A percentile compares a stretch with the other conserved stretches of the same genome.
Conservation (phyloP, 345 rosid genomes). For the Lenwebbia sp. region DNA sequence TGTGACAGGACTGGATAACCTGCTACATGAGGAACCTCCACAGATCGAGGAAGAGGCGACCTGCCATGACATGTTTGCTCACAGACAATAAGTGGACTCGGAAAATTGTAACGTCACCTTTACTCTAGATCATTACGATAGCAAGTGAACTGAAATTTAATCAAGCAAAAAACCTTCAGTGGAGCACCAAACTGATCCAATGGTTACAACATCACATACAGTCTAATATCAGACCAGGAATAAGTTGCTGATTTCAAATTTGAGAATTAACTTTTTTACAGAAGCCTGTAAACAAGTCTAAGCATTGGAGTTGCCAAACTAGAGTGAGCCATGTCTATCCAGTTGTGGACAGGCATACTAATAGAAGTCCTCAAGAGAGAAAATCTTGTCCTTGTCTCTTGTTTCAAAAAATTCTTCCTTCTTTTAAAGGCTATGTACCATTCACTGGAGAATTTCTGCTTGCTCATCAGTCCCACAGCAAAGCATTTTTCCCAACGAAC, state of each 20-base stretch:
- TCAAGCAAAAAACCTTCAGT: neutral
- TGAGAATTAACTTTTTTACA: neutral
- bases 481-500: neutral
- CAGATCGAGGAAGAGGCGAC: slow-evolving; percentile 49
- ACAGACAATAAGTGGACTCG: neutral
- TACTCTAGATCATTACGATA: accelerated
- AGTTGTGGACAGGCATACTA: neutral
- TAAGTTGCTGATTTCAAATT: neutral
- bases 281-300: neutral
- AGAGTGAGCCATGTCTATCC: neutral
- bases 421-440: neutral
- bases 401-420: neutral
- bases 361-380: neutral
- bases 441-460: neutral
- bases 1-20: slow-evolving; percentile 63
- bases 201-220: neutral
- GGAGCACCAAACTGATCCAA: neutral
- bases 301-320: neutral
- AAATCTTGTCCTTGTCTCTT: neutral
- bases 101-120: neutral
- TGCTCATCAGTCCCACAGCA: neutral
- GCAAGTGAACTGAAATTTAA: neutral
- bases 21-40: slow-evolving; percentile 43
- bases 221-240: neutral
- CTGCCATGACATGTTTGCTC: slow-evolving; percentile 11